Evolutionary conservation across 768 basidiomycete species (phyloP).

Genomic region (Pleurotus cornucopiae): DNA sequence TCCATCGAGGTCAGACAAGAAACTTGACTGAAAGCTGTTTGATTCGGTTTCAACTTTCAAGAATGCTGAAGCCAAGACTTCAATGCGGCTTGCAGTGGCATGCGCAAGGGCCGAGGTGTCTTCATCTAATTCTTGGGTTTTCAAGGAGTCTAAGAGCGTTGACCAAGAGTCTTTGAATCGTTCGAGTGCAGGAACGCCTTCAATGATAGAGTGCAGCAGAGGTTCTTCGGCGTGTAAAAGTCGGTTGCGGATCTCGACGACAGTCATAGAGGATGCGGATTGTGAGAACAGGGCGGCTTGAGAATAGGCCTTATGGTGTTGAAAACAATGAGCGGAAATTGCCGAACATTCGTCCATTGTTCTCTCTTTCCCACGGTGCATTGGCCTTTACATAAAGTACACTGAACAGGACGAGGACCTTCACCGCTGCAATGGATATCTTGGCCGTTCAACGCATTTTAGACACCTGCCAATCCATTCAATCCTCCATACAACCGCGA

Average conservation of each 20-base stretch:
- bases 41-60: conserved; percentile 7
- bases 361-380: background rate
- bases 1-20: conserved; percentile 10
- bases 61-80: conserved; percentile 10
- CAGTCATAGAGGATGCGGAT: background rate
- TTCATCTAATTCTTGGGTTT: conserved; percentile 3
- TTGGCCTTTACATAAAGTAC: too few species aligned
- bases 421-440: too few species aligned
- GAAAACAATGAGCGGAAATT: conserved; percentile 1
- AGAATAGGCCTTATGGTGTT: too few species aligned
- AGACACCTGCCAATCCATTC: background rate
- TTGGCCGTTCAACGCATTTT: background rate
- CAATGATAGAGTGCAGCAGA: conserved; percentile 4
- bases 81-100: conserved; percentile 12
- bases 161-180: conserved; percentile 13
- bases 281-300: too few species aligned
- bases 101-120: conserved; percentile 12
- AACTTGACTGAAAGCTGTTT: background rate
- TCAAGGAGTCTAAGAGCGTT: conserved; percentile 6
- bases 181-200: conserved; percentile 7
- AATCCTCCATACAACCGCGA: too few species aligned
- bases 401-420: too few species aligned
- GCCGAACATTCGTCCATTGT: conserved; percentile 5
- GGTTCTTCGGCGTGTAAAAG: conserved; percentile 8
- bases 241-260: background rate